phyloP scores from a whole-genome alignment of 257 asterid species.

The Knoxia roxburghii region DNA sequence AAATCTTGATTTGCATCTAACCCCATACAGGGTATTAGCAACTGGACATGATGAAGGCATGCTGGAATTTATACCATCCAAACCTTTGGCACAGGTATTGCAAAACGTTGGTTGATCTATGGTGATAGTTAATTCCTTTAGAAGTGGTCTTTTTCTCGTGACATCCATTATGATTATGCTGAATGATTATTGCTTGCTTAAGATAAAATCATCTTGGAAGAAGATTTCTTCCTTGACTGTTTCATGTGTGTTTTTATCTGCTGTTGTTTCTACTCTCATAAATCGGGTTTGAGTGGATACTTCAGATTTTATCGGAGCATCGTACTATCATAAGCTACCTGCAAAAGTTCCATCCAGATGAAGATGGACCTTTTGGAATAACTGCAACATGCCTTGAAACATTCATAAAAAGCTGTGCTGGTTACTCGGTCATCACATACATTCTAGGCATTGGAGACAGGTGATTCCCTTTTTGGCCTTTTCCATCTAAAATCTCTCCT shows the following conservation, averaged over 20 bases:
- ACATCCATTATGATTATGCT: too few relatives aligned
- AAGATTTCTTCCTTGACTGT: neutral
- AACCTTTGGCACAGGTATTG: constrained; percentile 88
- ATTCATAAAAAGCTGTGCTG: constrained; percentile 96
- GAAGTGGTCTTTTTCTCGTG: too few relatives aligned
- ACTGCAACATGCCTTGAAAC: constrained; percentile 95
- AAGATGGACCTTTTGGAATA: constrained; percentile 89
- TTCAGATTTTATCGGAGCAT: constrained; percentile 96
- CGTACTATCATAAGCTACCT: constrained; percentile 86
- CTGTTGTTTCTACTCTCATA: neutral
- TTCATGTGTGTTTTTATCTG: neutral
- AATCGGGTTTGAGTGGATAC: constrained; percentile 15
- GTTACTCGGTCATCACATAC: constrained; percentile 97
- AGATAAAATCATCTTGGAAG: neutral
- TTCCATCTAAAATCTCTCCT: too few relatives aligned
- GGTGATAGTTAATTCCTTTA: constrained; percentile 1
- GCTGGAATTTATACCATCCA: constrained; percentile 95
- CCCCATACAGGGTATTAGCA: constrained; percentile 94
- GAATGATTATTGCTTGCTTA: neutral
- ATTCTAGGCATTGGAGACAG: constrained; percentile 98
- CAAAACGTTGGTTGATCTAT: neutral
- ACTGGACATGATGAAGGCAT: constrained; percentile 99
- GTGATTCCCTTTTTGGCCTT: constrained; percentile 25
- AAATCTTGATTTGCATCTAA: constrained; percentile 90
- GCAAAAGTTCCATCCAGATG: constrained; percentile 93